These are phyloP conservation scores for Lactifluus rugatus DNA, from an alignment of 768 basidiomycete species.

Conservation along the genomic window DNA sequence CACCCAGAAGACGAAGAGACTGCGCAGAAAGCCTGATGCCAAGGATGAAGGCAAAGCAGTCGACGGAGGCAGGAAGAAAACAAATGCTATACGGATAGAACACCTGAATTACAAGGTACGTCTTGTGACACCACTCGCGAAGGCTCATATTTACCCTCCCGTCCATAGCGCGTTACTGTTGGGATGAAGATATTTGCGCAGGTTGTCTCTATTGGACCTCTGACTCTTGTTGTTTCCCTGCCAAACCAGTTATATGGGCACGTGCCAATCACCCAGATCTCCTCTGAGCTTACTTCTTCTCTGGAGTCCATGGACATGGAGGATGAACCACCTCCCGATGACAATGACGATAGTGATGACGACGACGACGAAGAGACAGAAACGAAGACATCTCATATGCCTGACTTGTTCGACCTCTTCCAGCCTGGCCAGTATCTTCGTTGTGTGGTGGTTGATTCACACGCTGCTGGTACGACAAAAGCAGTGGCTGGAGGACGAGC, in stretches of 20 bases:
- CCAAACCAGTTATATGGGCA: constrained; percentile 92
- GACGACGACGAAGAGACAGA: constrained; percentile 37
- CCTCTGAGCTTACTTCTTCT: constrained; percentile 60
- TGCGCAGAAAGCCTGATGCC: constrained; percentile 41
- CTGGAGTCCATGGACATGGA: constrained; percentile 55
- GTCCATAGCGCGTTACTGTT: constrained; percentile 52
- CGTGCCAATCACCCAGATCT: constrained; percentile 89
- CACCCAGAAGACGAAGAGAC: constrained; percentile 33
- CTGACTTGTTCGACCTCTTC: constrained; percentile 72
- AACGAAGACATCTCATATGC: constrained; percentile 31
- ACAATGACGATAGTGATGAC: constrained; percentile 42
- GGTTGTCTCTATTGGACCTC: constrained; percentile 75
- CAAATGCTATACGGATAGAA: constrained; percentile 63
- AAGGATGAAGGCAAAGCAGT: constrained; percentile 25
- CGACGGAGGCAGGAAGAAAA: constrained; percentile 35
- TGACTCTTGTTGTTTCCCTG: constrained; percentile 87
- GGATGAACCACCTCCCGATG: constrained; percentile 31
- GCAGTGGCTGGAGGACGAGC: constrained; percentile 41
- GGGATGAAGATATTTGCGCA: constrained; percentile 89
- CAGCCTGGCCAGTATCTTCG: constrained; percentile 78
- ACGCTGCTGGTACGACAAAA: constrained; percentile 57
- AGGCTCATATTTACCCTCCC: constrained; percentile 4
- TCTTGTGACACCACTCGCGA: not conserved
- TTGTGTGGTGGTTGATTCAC: constrained; percentile 60
- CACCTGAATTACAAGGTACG: constrained; percentile 88